Conservation (phyloP, 345 rosid genomes). For the Diplotaxis tenuifolia region DNA sequence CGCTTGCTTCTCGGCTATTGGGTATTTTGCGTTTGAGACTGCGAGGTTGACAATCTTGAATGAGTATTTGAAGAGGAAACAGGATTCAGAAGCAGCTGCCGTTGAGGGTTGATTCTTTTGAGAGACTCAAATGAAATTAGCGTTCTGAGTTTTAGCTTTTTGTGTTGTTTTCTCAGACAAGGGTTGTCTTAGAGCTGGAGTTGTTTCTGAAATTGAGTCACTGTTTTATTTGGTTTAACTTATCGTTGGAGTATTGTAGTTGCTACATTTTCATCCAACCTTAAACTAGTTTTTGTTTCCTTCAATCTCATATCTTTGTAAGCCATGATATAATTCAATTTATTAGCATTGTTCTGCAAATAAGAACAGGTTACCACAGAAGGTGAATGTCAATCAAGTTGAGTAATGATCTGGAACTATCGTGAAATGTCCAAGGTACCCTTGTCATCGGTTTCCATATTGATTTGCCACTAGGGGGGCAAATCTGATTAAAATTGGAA, state of each 20-base stretch:
- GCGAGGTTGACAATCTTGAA: constrained; percentile 73
- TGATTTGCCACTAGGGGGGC: neutral
- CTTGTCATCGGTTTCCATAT: constrained; percentile 8
- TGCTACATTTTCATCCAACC: neutral
- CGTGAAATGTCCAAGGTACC: neutral
- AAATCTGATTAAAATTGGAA: constrained; percentile 6
- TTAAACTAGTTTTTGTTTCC: neutral
- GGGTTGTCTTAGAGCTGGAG: neutral
- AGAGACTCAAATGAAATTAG: constrained; percentile 5
- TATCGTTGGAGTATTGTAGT: neutral
- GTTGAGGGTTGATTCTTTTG: constrained; percentile 19
- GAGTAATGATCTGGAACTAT: constrained; percentile 22
- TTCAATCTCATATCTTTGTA: neutral
- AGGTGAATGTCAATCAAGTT: neutral
- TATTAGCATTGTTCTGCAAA: neutral
- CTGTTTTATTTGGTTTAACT: neutral
- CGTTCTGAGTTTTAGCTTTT: neutral
- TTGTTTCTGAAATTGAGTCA: neutral
- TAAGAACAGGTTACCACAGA: constrained; percentile 4
- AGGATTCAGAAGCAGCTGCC: constrained; percentile 36
- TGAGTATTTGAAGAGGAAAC: constrained; percentile 66
- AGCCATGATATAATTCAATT: neutral
- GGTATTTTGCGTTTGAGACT: constrained; percentile 95
- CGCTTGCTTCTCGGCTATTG: constrained; percentile 84
- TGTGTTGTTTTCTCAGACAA: neutral